These are phyloP conservation scores for Sicyos baderoa DNA, from an alignment of 306 rosid genomes.

Conservation along the genomic window DNA sequence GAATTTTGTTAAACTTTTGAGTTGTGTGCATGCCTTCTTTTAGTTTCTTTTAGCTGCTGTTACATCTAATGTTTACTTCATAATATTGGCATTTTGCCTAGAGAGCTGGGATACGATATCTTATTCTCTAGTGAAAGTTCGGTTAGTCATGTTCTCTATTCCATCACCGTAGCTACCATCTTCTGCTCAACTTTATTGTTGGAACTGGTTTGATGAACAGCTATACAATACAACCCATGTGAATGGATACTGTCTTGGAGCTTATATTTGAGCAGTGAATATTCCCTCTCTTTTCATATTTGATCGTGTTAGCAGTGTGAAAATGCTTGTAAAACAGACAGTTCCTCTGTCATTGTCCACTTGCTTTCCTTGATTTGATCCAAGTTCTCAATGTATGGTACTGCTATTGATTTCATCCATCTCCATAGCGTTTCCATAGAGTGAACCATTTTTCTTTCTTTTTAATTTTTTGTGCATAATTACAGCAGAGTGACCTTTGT, in stretches of 20 bases:
- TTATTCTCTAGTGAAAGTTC: background rate
- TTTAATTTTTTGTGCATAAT: constrained; percentile 22
- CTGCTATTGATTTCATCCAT: constrained; percentile 1
- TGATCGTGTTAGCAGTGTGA: background rate
- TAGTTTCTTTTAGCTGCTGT: constrained; percentile 5
- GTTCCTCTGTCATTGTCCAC: background rate
- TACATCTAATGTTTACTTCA: background rate
- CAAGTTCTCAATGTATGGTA: background rate
- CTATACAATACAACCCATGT: background rate
- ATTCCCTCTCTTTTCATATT: background rate
- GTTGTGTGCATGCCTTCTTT: background rate
- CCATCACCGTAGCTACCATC: background rate
- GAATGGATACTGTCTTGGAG: constrained; percentile 4
- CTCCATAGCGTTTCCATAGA: constrained; percentile 7
- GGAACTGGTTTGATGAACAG: constrained; percentile 11
- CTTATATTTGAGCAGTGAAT: constrained; percentile 1
- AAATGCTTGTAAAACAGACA: constrained; percentile 1
- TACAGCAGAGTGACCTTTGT: constrained; percentile 19
- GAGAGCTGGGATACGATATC: background rate
- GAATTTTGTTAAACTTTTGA: background rate
- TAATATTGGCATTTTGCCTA: background rate
- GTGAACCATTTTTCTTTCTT: constrained; percentile 14
- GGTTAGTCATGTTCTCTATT: background rate
- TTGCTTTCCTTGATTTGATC: constrained; percentile 9
- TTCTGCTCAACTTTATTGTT: background rate